Base-by-base conservation (phyloP, 2,329 filamentous ascomycete species). In the Fusarium compactum region DNA sequence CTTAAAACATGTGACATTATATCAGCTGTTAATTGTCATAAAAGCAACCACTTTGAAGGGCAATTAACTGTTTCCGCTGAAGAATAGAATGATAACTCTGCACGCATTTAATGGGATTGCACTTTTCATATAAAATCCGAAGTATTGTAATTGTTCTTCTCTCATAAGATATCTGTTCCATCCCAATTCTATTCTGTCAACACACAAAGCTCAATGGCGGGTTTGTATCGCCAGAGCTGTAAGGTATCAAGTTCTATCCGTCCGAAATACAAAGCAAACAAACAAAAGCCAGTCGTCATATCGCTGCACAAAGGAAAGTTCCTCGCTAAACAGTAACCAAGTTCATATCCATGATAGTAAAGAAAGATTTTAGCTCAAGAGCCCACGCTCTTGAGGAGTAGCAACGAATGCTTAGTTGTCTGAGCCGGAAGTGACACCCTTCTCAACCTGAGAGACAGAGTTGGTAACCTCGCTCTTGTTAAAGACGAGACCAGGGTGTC, bases 401-500 rank as follows among this genome's bases (percentile, higher is more conserved):
- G 34, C 22, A 20, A 22, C 25, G 16, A 14, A 44, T 10, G 24
- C 32, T 58, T 63, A 72, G 54, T 62, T 70, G 51, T 60, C 58
- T 25, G 65, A 67, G 38, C 60, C 51, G 6, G 53, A 58, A 22
- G 30, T 7, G 15, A 44, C 34, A 5, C 59, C 70, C 66, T 67
- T 74, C 68, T 80, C 78, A 45, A 54, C 67, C 60, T 78, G 73
- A n/a, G 67, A 58, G 25, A 60, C 65, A 24, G 46, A 15, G 24
- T 62, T 71, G 25, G 51, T 67, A 22, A 62, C n/a, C n/a, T 51
- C 50, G 6, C 64, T 22, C 32, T 66, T 62, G 55, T 76, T 73
- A 48, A 84, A 80, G 16, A 81, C 80, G 18, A 84, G 75, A 2
- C 82, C 82, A 3, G 82, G 82, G 71, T 83, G 80, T 3, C 82